These are phyloP conservation scores for Daldinia vernicosa DNA, from an alignment of 495 filamentous ascomycete genomes.

Conservation along the genomic window DNA sequence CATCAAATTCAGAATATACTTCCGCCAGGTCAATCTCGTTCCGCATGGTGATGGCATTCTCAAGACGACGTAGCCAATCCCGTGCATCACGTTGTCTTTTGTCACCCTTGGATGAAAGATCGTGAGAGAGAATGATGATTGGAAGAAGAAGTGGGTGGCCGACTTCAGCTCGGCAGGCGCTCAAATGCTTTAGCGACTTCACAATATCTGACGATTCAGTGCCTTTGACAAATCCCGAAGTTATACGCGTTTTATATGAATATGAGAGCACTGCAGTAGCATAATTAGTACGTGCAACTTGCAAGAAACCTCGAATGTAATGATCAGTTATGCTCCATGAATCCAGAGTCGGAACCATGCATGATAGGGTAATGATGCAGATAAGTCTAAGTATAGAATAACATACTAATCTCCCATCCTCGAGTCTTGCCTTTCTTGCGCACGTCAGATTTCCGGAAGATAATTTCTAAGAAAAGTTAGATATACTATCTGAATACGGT, in stretches of 20 bases:
- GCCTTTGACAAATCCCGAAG: constrained; percentile 64
- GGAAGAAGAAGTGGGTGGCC: constrained; percentile 64
- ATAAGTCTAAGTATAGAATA: background rate
- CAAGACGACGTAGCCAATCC: constrained; percentile 64
- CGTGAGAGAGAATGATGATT: constrained; percentile 61
- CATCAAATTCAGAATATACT: constrained; percentile 59
- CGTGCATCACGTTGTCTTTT: constrained; percentile 64
- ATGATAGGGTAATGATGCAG: background rate
- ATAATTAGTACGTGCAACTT: constrained; percentile 4
- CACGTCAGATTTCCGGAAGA: constrained; percentile 65
- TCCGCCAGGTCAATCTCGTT: constrained; percentile 61
- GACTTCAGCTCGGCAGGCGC: constrained; percentile 54
- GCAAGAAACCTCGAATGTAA: background rate
- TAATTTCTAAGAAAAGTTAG: constrained; percentile 55
- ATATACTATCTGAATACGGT: background rate
- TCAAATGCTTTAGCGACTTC: constrained; percentile 55
- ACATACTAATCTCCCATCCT: constrained; percentile 62
- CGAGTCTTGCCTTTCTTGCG: constrained; percentile 65
- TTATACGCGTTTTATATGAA: constrained; percentile 59
- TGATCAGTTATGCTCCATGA: background rate
- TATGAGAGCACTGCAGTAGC: constrained; percentile 56
- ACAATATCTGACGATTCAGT: constrained; percentile 60
- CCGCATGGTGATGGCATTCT: constrained; percentile 66
- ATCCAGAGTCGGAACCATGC: background rate
- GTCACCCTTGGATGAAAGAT: constrained; percentile 58